Evolutionary conservation across 164 flowering plant genomes (phyloP).

Genomic region (Cinnamomum chago): DNA sequence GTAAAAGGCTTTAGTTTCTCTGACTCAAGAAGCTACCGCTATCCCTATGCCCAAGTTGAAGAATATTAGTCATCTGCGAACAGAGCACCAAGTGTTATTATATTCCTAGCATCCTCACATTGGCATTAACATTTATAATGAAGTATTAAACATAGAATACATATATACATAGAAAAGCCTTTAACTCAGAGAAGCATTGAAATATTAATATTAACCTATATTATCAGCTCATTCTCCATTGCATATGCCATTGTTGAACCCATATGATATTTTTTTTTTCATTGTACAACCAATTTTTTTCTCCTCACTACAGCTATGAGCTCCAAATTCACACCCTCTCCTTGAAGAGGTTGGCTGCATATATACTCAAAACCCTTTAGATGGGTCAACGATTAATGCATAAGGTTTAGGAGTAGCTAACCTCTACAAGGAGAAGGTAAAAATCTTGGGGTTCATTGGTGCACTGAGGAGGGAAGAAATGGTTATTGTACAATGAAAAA

Average conservation of each 20-base stretch:
- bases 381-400: slow-evolving; percentile 34
- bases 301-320: slow-evolving; percentile 69
- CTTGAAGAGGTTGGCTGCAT: too few species aligned
- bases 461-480: slow-evolving; percentile 26
- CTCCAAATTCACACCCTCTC: too few species aligned
- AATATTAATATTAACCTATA: neutral
- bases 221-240: neutral
- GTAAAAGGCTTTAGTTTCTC: slow-evolving; percentile 64
- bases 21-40: slow-evolving; percentile 47
- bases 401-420: too few species aligned
- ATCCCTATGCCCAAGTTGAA: slow-evolving; percentile 57
- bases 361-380: slow-evolving; percentile 19
- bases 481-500: slow-evolving; percentile 7
- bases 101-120: neutral
- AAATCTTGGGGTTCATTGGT: slow-evolving; percentile 63
- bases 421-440: too few species aligned
- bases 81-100: slow-evolving; percentile 53
- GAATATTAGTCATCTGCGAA: slow-evolving; percentile 43
- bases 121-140: neutral
- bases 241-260: neutral
- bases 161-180: neutral
- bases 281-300: slow-evolving; percentile 10
- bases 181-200: too few species aligned
- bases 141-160: neutral
- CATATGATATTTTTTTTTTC: too few species aligned